Percentiles rank a stretch among this genome's conserved stretches.
Evolutionary conservation across 176 grass and related monocot species (phyloP).

Genomic region (Neostapfia colusana): DNA sequence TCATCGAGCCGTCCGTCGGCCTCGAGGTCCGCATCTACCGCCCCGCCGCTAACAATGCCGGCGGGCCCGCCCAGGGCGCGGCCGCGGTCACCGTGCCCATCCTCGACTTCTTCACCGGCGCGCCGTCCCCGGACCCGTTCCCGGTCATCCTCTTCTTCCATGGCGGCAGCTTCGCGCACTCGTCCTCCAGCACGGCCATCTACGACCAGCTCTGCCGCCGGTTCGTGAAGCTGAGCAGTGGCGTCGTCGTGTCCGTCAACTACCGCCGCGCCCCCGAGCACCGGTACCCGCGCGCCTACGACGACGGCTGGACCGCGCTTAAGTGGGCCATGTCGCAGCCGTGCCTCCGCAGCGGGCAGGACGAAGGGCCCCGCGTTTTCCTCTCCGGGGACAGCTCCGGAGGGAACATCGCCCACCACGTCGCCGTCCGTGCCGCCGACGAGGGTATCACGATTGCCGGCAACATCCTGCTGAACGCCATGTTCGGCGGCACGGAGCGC

Average conservation of each 20-base stretch:
- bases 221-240: constrained; percentile 68
- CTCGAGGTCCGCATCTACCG: constrained; percentile 91
- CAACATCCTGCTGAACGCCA: constrained; percentile 91
- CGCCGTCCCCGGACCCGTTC: constrained; percentile 59
- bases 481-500: constrained; percentile 78
- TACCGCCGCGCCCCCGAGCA: constrained; percentile 88
- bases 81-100: constrained; percentile 39
- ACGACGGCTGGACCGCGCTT: constrained; percentile 85
- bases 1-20: constrained; percentile 60
- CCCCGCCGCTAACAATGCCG: constrained; percentile 10
- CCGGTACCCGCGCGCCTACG: constrained; percentile 81
- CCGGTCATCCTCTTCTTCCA: constrained; percentile 98
- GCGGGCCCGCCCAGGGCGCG: neutral
- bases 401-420: constrained; percentile 97
- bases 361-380: constrained; percentile 60
- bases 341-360: constrained; percentile 68
- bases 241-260: constrained; percentile 86
- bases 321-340: constrained; percentile 76
- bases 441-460: constrained; percentile 62
- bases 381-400: constrained; percentile 92
- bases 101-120: constrained; percentile 56
- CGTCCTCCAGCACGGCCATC: constrained; percentile 66
- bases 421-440: constrained; percentile 71
- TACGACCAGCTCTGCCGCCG: constrained; percentile 84
- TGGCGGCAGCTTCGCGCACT: constrained; percentile 96